Evolutionary conservation across 192 early-diverging fungal genomes (phyloP).

Genomic region (Irineochytrium annulatum): DNA sequence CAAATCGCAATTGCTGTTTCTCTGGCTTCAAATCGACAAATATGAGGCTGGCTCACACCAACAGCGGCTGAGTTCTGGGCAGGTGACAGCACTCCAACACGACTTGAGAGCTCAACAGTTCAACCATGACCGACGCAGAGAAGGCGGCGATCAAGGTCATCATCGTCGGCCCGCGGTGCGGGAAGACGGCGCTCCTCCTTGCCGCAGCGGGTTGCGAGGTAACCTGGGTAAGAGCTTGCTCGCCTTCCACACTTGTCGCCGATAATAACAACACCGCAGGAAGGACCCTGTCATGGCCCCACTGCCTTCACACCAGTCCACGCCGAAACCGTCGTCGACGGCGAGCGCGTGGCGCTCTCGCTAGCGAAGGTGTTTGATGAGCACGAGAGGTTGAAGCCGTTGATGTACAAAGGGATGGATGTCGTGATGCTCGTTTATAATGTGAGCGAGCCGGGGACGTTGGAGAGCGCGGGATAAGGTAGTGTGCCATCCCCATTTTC

Average conservation of each 20-base stretch:
- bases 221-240: conserved; percentile 36
- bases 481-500: not conserved
- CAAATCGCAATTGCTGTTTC: no score
- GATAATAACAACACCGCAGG: not conserved
- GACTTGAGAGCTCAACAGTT: no score
- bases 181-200: conserved; percentile 57
- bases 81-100: no score
- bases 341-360: conserved; percentile 55
- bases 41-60: no score
- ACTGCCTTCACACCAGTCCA: conserved; percentile 69
- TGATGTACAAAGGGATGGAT: conserved; percentile 89
- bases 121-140: no score
- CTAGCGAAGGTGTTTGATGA: conserved; percentile 98
- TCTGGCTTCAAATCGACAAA: no score
- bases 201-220: conserved; percentile 44
- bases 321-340: conserved; percentile 27
- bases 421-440: conserved; percentile 75
- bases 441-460: conserved; percentile 74
- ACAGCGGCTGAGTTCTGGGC: no score
- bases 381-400: conserved; percentile 87
- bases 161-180: conserved; percentile 54
- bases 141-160: no score
- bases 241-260: not conserved
- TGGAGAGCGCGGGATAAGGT: conserved; percentile 74
- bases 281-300: conserved; percentile 59